These are phyloP conservation scores for Flaveria sonorensis DNA, from an alignment of 129 eudicot genomes.

Conservation along the genomic window DNA sequence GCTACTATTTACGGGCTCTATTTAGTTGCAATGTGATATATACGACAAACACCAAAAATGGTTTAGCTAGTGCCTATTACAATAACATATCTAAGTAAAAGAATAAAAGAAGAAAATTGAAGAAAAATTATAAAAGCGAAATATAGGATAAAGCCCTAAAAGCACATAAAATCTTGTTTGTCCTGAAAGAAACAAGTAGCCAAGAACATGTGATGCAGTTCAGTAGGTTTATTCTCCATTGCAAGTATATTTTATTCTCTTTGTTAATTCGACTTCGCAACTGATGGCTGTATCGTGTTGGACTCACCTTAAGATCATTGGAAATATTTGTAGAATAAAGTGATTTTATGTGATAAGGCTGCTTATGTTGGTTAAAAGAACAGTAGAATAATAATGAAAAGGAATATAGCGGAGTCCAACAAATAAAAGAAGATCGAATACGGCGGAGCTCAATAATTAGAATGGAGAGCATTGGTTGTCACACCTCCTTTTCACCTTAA, in stretches of 20 bases:
- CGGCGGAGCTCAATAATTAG: not conserved
- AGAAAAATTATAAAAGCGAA: not conserved
- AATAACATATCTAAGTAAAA: not conserved
- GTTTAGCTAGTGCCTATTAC: not conserved
- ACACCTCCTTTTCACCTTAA: slow-evolving; percentile 7
- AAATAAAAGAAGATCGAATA: not conserved
- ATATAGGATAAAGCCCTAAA: not conserved
- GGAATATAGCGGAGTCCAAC: not conserved
- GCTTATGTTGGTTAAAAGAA: not conserved
- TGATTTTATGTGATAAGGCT: not conserved
- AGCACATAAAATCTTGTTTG: not conserved
- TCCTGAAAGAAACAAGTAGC: not conserved
- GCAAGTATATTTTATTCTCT: not conserved
- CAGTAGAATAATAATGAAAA: not conserved
- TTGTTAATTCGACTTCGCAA: not conserved
- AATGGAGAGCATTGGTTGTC: not conserved
- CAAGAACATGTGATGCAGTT: not conserved
- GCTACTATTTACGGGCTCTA: too few relatives aligned
- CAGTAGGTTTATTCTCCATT: not conserved
- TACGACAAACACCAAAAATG: not conserved
- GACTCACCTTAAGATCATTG: not conserved
- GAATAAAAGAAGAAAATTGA: not conserved
- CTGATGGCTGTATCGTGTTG: not conserved
- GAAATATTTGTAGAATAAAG: not conserved
- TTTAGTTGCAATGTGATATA: too few relatives aligned